Percentiles rank a stretch among this genome's conserved stretches.
phyloP scores from a whole-genome alignment of 805 yeast genomes.

The Brettanomyces sp. region DNA sequence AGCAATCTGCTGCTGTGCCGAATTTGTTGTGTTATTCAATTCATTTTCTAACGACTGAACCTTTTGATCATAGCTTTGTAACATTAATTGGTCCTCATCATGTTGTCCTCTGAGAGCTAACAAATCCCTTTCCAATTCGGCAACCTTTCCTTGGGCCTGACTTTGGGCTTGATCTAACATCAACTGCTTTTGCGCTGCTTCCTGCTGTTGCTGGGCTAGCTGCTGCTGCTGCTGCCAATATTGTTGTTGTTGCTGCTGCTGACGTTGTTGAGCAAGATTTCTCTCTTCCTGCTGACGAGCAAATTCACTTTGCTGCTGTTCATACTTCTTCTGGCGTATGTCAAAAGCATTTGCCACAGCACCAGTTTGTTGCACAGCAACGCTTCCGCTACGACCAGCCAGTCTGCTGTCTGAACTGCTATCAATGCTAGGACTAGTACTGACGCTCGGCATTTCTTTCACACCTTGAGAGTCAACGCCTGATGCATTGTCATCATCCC shows the following conservation, averaged over 20 bases:
- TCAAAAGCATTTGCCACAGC: conserved; percentile 32
- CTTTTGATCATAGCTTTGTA: conserved; percentile 80
- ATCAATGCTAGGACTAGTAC: conserved; percentile 33
- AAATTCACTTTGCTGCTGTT: conserved; percentile 50
- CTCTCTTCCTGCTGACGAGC: conserved; percentile 59
- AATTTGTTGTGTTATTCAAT: conserved; percentile 45
- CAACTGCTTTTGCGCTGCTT: conserved; percentile 61
- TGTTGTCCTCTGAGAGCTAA: conserved; percentile 68
- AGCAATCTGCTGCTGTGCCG: conserved; percentile 63
- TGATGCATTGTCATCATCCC: conserved; percentile 35
- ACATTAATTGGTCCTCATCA: conserved; percentile 73
- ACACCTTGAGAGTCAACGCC: conserved; percentile 29
- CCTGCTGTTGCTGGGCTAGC: conserved; percentile 58
- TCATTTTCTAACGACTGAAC: conserved; percentile 78
- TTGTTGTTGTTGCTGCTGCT: conserved; percentile 62
- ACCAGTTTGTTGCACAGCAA: conserved; percentile 41
- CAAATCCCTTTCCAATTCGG: conserved; percentile 76
- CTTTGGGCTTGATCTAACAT: conserved; percentile 58
- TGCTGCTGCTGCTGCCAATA: conserved; percentile 68
- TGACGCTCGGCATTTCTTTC: conserved; percentile 22
- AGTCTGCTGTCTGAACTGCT: neutral
- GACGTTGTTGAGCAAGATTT: conserved; percentile 55
- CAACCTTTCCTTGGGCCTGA: conserved; percentile 69
- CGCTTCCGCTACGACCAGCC: conserved; percentile 7
- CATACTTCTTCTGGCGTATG: conserved; percentile 44